Evolutionary conservation across 805 yeast species (phyloP).

Genomic region (Ascoidea tarda): DNA sequence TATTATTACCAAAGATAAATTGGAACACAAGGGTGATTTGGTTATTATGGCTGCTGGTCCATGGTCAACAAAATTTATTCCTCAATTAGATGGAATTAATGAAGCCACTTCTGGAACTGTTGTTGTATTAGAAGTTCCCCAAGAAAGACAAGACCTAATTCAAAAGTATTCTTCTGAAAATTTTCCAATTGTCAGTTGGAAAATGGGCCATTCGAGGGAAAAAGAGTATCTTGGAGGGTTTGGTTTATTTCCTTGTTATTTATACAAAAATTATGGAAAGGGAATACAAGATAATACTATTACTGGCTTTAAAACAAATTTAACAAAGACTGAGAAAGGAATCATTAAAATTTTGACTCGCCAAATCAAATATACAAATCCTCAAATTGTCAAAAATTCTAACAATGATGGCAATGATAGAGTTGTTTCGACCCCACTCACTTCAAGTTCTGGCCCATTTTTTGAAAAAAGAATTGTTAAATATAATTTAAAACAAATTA

Average conservation of each 20-base stretch:
- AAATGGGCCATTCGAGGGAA: background rate
- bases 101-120: slow-evolving; percentile 14
- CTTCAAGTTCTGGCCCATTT: slow-evolving; percentile 8
- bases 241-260: too few relatives aligned
- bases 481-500: slow-evolving; percentile 10
- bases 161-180: slow-evolving; percentile 12
- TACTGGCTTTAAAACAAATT: too few relatives aligned
- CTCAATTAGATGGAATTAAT: slow-evolving; percentile 10
- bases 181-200: background rate
- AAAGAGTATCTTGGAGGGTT: background rate
- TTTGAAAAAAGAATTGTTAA: slow-evolving; percentile 11
- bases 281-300: too few relatives aligned
- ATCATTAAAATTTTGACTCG: too few relatives aligned
- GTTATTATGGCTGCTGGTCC: slow-evolving; percentile 5
- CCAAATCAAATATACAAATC: too few relatives aligned
- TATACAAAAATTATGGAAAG: too few relatives aligned
- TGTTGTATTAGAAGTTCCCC: slow-evolving; percentile 12
- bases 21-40: slow-evolving; percentile 7
- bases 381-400: background rate
- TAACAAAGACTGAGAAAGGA: too few relatives aligned
- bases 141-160: slow-evolving; percentile 12
- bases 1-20: slow-evolving; percentile 15
- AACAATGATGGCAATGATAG: slow-evolving; percentile 8
- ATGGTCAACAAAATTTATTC: slow-evolving; percentile 1
- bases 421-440: slow-evolving; percentile 11